phyloP scores from a whole-genome alignment of 768 basidiomycete genomes.

The Lactarius psammicola region DNA sequence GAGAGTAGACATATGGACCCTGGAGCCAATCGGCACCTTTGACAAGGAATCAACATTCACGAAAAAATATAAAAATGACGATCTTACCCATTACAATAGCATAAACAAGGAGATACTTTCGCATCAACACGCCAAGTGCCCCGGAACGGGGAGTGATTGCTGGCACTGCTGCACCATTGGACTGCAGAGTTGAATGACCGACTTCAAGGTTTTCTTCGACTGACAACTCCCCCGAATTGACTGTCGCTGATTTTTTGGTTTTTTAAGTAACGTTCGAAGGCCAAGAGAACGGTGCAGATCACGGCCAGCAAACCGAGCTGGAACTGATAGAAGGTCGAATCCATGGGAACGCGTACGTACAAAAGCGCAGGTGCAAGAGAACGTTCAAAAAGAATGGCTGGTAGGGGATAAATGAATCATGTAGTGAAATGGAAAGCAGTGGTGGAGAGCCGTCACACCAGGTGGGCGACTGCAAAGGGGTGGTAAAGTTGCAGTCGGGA shows the following conservation, averaged over 20 bases:
- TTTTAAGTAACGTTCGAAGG: conserved; percentile 31
- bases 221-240: conserved; percentile 3
- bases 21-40: conserved; percentile 77
- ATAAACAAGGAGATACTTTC: conserved; percentile 29
- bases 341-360: conserved; percentile 3
- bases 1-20: conserved; percentile 74
- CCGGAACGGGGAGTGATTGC: conserved; percentile 9
- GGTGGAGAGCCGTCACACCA: neutral
- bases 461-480: neutral
- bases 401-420: conserved; percentile 1
- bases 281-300: conserved; percentile 27
- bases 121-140: conserved; percentile 24
- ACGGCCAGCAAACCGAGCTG: conserved; percentile 32
- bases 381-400: conserved; percentile 2
- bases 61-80: neutral
- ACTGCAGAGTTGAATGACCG: conserved; percentile 12
- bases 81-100: conserved; percentile 24
- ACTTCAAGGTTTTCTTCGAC: conserved; percentile 20
- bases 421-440: neutral
- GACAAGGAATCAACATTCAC: conserved; percentile 6
- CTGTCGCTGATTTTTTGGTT: conserved; percentile 16
- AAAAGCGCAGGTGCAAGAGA: neutral
- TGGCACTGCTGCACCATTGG: conserved; percentile 4
- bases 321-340: conserved; percentile 33
- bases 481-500: neutral